Conservation (phyloP, 148 eudicot species). For the Camellia sinensis region DNA sequence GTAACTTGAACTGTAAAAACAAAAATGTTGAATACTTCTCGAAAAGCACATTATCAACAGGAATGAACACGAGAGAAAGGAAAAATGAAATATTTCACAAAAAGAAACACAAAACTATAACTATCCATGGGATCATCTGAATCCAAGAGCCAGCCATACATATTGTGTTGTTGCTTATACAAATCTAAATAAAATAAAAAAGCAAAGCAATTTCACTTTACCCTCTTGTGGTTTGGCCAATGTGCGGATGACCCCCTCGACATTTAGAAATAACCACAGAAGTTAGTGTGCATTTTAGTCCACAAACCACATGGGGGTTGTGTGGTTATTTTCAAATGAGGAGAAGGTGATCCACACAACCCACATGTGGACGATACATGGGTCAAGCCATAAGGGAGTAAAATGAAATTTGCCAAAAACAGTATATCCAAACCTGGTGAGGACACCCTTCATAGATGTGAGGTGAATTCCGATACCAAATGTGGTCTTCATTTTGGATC, state of each 20-base stretch:
- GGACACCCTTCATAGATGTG: slow-evolving; percentile 22
- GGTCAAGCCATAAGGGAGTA: too few species aligned
- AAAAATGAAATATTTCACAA: not conserved
- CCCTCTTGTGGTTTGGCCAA: too few species aligned
- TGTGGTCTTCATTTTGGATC: slow-evolving; percentile 15
- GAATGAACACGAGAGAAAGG: not conserved
- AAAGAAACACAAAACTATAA: slow-evolving; percentile 2
- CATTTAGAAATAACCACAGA: too few species aligned
- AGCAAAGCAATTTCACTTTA: too few species aligned
- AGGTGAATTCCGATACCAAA: slow-evolving; percentile 41
- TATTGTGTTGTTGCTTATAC: not conserved
- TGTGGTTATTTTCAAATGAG: too few species aligned
- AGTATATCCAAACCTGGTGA: slow-evolving; percentile 22
- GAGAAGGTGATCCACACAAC: too few species aligned
- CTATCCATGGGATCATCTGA: not conserved
- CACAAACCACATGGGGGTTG: too few species aligned
- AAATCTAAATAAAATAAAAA: not conserved
- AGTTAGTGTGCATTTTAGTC: too few species aligned
- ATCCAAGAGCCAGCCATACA: not conserved
- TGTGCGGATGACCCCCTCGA: too few species aligned
- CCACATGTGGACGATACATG: too few species aligned
- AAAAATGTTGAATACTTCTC: not conserved
- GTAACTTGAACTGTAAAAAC: slow-evolving; percentile 25
- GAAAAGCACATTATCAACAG: not conserved
- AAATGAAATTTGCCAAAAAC: not conserved